Evolutionary conservation across 1,139 yeast genomes (phyloP), one percentile per base, ranked within the genome.

Genomic region (Lodderomyces metapsilosis): DNA sequence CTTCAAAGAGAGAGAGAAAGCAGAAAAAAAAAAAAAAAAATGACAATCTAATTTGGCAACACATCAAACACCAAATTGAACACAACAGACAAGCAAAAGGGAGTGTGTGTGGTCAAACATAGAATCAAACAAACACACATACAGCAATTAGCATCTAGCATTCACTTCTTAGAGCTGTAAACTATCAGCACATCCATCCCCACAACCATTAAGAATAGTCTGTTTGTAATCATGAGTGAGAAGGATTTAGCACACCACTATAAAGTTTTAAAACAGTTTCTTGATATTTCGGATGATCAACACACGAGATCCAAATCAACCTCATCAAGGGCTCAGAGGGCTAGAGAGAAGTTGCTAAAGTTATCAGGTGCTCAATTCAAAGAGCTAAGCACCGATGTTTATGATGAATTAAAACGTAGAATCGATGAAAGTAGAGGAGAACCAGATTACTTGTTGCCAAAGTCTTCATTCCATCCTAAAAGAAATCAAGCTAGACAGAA

Each of bases 401-500:
- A 83, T 59, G 98, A 91, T 61, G 98, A 91, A 63, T 70, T 91
- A 48, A 78, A 80, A 54, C 76, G 98, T 53, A 73, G 97, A 48
- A 75, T 74, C 38, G 81, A 76, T 47, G 79, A 74, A 50, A 62
- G 72, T 25, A 56, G 78, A 43, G 72, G 77, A 34, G 79, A 78
- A 52, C 82, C 86, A 4, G 84, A 79, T 46, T 80, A 77, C 56
- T 68, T 88, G 45, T 71, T 82, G 39, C 91, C 95, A 4, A 78
- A 77, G 57, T 72, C 79, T n/a, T 68, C 75, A 3, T 88, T 88
- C 64, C 98, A 94, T 59, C 94, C 95, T 27, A 91, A 89, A 58
- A 76, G 98, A 56, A 94, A 94, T 61, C 96, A 89, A 62, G 98
- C 98, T 3, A 78, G 99, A 53, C 91, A 88, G 58, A 92, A 91